Evolutionary conservation across 2,329 filamentous ascomycete species (phyloP).

Genomic region (Ustilaginoidea virens): DNA sequence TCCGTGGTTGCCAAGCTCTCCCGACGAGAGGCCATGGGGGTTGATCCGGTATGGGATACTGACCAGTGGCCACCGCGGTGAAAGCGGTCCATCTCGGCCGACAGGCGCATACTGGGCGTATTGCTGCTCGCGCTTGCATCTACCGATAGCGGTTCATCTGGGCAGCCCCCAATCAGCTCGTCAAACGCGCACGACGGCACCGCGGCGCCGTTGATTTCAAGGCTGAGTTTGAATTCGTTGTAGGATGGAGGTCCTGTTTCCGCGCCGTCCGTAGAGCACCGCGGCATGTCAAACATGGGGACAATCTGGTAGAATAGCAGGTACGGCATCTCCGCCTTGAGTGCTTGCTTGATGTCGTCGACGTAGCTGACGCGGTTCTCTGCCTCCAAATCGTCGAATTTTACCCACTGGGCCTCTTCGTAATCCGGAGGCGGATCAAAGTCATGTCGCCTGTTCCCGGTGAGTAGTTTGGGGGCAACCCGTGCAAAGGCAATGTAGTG

Average conservation of each 20-base stretch:
- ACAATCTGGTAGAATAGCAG: constrained; percentile 91
- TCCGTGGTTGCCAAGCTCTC: constrained; percentile 36
- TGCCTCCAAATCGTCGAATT: constrained; percentile 71
- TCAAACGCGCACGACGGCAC: constrained; percentile 3
- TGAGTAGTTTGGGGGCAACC: constrained; percentile 48
- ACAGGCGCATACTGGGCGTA: constrained; percentile 37
- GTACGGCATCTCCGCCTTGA: constrained; percentile 84
- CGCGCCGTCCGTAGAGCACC: constrained; percentile 29
- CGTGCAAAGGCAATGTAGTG: constrained; percentile 84
- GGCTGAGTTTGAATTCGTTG: constrained; percentile 30
- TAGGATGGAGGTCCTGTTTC: constrained; percentile 43
- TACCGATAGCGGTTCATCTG: constrained; percentile 11
- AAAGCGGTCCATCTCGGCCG: constrained; percentile 35
- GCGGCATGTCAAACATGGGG: constrained; percentile 58
- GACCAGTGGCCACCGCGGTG: constrained; percentile 31
- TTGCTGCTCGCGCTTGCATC: constrained; percentile 16
- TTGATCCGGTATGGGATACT: constrained; percentile 18
- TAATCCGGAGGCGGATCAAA: constrained; percentile 48
- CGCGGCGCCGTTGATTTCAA: constrained; percentile 16
- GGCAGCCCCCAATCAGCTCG: constrained; percentile 5
- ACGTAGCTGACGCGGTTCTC: constrained; percentile 58
- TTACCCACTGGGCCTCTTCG: constrained; percentile 67
- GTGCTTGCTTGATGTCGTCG: constrained; percentile 58
- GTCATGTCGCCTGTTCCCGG: constrained; percentile 40
- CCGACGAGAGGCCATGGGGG: constrained; percentile 25